A percentile compares a stretch with the other conserved stretches of the same genome.
phyloP scores from a whole-genome alignment of 1,284 basidiomycete genomes.

The Fomitiporia mediterranea region DNA sequence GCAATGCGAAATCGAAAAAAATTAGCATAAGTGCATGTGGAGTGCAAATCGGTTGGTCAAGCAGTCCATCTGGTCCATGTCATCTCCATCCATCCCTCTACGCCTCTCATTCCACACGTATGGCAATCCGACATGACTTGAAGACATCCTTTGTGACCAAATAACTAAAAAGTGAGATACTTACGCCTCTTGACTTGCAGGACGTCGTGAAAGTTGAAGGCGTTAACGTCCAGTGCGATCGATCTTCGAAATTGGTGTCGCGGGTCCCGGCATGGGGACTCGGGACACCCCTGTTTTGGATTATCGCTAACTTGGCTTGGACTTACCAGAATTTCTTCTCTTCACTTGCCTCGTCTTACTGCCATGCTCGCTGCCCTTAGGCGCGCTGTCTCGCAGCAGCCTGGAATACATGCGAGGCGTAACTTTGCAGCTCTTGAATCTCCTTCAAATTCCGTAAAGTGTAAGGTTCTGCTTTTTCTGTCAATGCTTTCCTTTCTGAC shows the following conservation, averaged over 20 bases:
- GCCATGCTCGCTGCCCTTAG: slow-evolving; percentile 14
- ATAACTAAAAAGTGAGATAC: slow-evolving; percentile 5
- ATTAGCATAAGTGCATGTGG: not conserved
- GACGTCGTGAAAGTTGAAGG: slow-evolving; percentile 13
- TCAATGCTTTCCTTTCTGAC: slow-evolving; percentile 31
- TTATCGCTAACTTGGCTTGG: too few relatives aligned
- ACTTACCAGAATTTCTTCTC: not conserved
- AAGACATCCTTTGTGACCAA: not conserved
- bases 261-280: not conserved
- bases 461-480: not conserved
- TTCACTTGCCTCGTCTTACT: not conserved
- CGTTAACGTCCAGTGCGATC: not conserved
- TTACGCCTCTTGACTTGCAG: slow-evolving; percentile 17
- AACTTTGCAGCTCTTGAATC: not conserved
- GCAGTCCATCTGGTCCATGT: slow-evolving; percentile 7
- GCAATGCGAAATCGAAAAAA: slow-evolving; percentile 22
- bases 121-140: not conserved
- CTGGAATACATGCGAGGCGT: not conserved
- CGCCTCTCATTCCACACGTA: not conserved
- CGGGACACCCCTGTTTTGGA: not conserved
- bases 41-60: not conserved
- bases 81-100: slow-evolving; percentile 11
- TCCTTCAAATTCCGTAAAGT: not conserved
- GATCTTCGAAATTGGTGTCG: not conserved
- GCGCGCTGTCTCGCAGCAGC: slow-evolving; percentile 9